phyloP scores from a whole-genome alignment of 2,329 filamentous ascomycete genomes.

The Salinomyces thailandicus region DNA sequence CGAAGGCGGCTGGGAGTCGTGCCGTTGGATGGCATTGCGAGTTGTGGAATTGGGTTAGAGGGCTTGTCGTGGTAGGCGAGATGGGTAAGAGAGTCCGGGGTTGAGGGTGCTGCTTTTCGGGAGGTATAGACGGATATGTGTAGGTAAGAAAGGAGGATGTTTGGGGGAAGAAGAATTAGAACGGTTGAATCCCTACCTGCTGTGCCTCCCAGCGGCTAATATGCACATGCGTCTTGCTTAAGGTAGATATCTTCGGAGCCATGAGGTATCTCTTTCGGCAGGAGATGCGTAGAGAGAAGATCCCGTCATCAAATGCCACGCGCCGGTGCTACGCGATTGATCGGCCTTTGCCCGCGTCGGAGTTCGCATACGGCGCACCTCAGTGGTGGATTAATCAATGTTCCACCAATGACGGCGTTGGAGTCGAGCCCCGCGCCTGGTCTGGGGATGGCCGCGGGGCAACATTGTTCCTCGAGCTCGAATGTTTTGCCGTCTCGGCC shows the following conservation, averaged over 20 bases:
- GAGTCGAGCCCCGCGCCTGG: neutral
- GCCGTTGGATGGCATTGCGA: conserved; percentile 22
- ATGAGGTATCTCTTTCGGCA: too few relatives aligned
- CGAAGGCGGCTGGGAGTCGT: conserved; percentile 44
- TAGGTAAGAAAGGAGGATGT: neutral
- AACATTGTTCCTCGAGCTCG: conserved; percentile 1
- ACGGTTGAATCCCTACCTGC: neutral
- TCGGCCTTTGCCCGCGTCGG: conserved; percentile 1
- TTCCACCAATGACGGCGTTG: conserved; percentile 8
- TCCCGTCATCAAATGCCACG: neutral
- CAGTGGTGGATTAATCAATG: neutral
- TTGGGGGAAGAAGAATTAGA: neutral
- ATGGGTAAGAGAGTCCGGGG: too few relatives aligned
- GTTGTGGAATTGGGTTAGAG: too few relatives aligned
- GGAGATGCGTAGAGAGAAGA: too few relatives aligned
- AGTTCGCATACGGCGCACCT: neutral
- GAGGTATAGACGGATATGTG: neutral
- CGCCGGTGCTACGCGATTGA: neutral
- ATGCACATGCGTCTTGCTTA: neutral
- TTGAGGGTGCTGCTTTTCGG: too few relatives aligned
- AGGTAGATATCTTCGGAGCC: too few relatives aligned
- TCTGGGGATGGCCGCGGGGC: neutral
- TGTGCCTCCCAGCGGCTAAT: conserved; percentile 1
- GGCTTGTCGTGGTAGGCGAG: too few relatives aligned
- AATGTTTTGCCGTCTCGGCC: neutral